Conservation (phyloP, 768 basidiomycete species). For the Tulasnella sp. region DNA sequence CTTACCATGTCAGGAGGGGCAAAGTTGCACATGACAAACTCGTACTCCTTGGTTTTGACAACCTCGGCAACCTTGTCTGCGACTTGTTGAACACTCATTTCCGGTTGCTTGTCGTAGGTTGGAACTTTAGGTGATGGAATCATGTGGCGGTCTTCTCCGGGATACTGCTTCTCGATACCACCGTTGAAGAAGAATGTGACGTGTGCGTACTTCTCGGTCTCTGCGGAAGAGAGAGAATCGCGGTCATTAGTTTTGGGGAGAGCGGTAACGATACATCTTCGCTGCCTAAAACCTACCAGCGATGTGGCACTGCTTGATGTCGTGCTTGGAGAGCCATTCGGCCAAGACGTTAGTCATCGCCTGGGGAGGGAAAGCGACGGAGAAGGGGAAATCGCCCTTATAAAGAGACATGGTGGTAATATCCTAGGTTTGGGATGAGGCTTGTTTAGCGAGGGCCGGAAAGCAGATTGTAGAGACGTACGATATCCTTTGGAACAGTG, state of each 20-base stretch:
- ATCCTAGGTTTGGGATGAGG: slow-evolving; percentile 49
- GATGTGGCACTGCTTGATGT: slow-evolving; percentile 83
- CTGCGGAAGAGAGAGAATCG: slow-evolving; percentile 44
- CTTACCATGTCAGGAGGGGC: slow-evolving; percentile 94
- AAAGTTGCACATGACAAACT: slow-evolving; percentile 98
- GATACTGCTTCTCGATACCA: slow-evolving; percentile 90
- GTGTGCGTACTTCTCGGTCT: slow-evolving; percentile 98
- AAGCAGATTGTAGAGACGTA: slow-evolving; percentile 46
- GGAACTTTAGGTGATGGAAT: slow-evolving; percentile 91
- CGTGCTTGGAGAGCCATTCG: slow-evolving; percentile 83
- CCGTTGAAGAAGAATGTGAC: slow-evolving; percentile 99
- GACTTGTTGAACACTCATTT: slow-evolving; percentile 86
- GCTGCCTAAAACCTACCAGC: slow-evolving; percentile 57
- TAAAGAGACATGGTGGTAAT: slow-evolving; percentile 95
- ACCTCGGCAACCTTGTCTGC: slow-evolving; percentile 92
- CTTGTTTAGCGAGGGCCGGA: neutral
- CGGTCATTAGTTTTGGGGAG: neutral
- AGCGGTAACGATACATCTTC: neutral
- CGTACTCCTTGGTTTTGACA: slow-evolving; percentile 66
- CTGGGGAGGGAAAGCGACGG: slow-evolving; percentile 91
- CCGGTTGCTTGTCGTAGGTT: slow-evolving; percentile 89
- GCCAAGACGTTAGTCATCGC: slow-evolving; percentile 93
- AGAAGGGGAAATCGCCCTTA: slow-evolving; percentile 88
- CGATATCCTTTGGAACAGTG: slow-evolving; percentile 76
- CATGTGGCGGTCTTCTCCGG: slow-evolving; percentile 80